Evolutionary conservation across 176 grass and related monocot genomes (phyloP), one percentile per base, ranked within the genome.

Genomic region (Bonia amplexicaulis): DNA sequence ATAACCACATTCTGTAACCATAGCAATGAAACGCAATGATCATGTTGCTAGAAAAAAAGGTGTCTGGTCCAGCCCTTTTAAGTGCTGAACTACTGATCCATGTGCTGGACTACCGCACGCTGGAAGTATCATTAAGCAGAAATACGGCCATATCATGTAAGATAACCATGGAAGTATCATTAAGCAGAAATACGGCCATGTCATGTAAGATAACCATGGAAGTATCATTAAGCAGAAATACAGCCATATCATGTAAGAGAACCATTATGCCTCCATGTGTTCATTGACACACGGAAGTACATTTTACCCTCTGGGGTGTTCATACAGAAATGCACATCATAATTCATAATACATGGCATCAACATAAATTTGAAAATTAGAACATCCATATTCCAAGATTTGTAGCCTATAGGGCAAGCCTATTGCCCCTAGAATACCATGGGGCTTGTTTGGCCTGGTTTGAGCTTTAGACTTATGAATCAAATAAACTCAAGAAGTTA

Each of bases 1-100:
- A 73, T 49, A 48, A 73, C 6, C 45, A 82, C 46, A 72, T 60
- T 52, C 37, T 82, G 53, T 33, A 73, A 23, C 41, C 80, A 73
- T 31, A 73, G 15, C 54, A 83, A n/a, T 48, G 26, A n/a, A 67
- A 61, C 48, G 17, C 16, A 49, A 33, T 66, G 23, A 64, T 79
- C 58, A 60, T 16, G 23, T 4, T 49, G 13, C 77, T 37, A 22
- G 12, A n/a, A n/a, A 7, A 59, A 33, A 82, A 19, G 12, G 46
- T 33, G 0, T 1, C 3, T 74, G 2, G 9, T 29, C 45, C 6
- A 64, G 4, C 31, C 31, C 2, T 31, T 31, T 31, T 31, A 31
- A 31, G 31, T 1, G 31, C 1, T 31, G 1, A 31, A 31, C 31
- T 31, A 31, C 31, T 31, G 1, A 31, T 31, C 31, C 2, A 12